Evolutionary conservation across 1,284 basidiomycete genomes (phyloP).

Genomic region (Sporisorium sorghi): DNA sequence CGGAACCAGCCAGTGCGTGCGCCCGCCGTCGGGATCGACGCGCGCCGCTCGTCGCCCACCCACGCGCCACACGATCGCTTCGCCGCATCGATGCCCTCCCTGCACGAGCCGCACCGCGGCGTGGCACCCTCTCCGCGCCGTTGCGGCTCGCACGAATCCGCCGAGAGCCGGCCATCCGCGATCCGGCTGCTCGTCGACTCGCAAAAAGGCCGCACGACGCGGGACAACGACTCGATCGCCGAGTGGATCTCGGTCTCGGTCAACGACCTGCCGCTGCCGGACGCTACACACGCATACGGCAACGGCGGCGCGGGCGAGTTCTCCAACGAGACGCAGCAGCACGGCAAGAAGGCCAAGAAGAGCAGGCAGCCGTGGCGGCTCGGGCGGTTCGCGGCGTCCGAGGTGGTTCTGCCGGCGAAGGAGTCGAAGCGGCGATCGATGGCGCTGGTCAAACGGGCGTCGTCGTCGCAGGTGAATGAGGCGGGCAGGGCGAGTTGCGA

Average conservation of each 20-base stretch:
- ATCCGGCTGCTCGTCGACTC: conserved; percentile 36
- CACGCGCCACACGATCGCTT: conserved; percentile 20
- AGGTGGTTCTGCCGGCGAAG: conserved; percentile 29
- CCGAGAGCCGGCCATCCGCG: conserved; percentile 19
- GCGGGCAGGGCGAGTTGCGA: conserved; percentile 9
- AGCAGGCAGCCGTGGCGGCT: conserved; percentile 46
- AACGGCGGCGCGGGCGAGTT: conserved; percentile 44
- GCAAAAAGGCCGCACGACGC: conserved; percentile 33
- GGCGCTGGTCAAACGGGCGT: conserved; percentile 24
- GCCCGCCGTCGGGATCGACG: background rate
- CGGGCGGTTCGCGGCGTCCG: conserved; percentile 40
- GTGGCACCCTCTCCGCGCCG: background rate
- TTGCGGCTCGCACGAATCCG: conserved; percentile 6
- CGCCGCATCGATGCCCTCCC: conserved; percentile 33
- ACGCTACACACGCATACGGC: conserved; percentile 24
- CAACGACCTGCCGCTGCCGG: conserved; percentile 33
- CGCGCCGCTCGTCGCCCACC: conserved; percentile 11
- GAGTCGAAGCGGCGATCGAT: conserved; percentile 24
- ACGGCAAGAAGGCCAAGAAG: conserved; percentile 22
- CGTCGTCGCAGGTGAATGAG: conserved; percentile 26
- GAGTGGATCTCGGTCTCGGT: conserved; percentile 50
- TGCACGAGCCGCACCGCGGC: conserved; percentile 3
- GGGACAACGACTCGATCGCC: conserved; percentile 45
- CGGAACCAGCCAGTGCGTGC: background rate
- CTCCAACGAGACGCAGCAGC: conserved; percentile 33